Base-by-base conservation (phyloP, 148 eudicot species). In the Fagopyrum homotropicum region DNA sequence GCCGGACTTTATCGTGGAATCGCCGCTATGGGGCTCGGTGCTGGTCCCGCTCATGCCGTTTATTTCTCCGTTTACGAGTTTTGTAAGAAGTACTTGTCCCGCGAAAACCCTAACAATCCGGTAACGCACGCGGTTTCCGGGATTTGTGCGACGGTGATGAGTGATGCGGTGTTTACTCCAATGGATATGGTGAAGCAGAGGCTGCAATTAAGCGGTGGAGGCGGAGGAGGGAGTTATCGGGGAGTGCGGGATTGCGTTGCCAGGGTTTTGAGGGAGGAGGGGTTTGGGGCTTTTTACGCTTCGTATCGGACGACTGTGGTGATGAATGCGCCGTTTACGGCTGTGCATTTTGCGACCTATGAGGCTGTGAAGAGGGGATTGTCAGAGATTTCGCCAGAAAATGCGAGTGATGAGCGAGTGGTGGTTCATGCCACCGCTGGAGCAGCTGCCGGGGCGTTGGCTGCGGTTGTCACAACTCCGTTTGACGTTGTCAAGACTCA, bases 171-270 rank as follows among this genome's bases (percentile, higher is more conserved):
- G 4, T 82, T 94, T 22, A 94, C 98, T 4, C 98, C 98, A 0
- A 92, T 95, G 98, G 98, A 95, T 79, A 78, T 90, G 90, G 97
- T 95, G 74, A 95, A 95, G 89, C 98, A 95, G 83, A 75, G 98
- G 83, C 77, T 95, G 73, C 98, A 95, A 79, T 75, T 95, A 30
- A 81, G 91, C 16, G 79, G 85, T 0, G 85, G 85, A 0, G 77
- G 49, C 5, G 80, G 43, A 7, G 78, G 84, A 15, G 91, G 97
- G 73, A 90, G 88, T 16, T 94, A 94, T 70, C 81, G 55, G 12
- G 97, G 97, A 45, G 88, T 95, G 49, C 75, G 75, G 85, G 92
- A 95, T 74, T 95, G 98, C 69, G 85, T 92, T 17, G 81, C 56
- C 81, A 81, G 86, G 80, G 89, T 95, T n/a, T 59, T 88, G 61